Conservation (phyloP, 345 rosid genomes). For the Ceriops zippeliana region DNA sequence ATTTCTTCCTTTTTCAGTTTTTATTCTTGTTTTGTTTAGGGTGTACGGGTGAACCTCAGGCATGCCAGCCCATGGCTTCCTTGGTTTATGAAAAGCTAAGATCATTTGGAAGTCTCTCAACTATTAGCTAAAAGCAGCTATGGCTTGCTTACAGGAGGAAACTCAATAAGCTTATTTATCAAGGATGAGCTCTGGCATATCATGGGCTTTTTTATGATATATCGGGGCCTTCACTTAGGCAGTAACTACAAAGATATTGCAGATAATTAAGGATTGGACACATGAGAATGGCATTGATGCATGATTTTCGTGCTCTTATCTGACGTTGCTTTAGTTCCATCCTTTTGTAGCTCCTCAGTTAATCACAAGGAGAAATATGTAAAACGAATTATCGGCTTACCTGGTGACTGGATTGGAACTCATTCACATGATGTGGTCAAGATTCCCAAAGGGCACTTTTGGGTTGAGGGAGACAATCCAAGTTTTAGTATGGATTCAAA, state of each 20-base stretch:
- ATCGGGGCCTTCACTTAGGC: not conserved
- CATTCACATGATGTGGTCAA: constrained; percentile 48
- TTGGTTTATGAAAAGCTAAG: not conserved
- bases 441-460: constrained; percentile 83
- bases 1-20: not conserved
- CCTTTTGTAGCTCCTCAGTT: constrained; percentile 61
- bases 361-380: constrained; percentile 61
- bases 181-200: not conserved
- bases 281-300: not conserved
- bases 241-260: not conserved
- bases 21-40: not conserved
- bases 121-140: not conserved
- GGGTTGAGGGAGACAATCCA: constrained; percentile 92
- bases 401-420: constrained; percentile 78
- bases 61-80: not conserved
- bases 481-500: constrained; percentile 68
- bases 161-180: not conserved
- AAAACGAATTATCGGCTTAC: constrained; percentile 88
- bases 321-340: constrained; percentile 16
- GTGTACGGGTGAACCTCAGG: not conserved
- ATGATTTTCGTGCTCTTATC: constrained; percentile 16
- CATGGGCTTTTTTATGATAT: not conserved
- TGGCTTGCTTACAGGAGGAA: not conserved
- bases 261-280: not conserved
- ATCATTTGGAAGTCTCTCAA: not conserved